Percentiles rank a stretch among this genome's conserved stretches.
Evolutionary conservation across 129 eudicot species (phyloP).

Genomic region (Chrysanthemum makinoi): DNA sequence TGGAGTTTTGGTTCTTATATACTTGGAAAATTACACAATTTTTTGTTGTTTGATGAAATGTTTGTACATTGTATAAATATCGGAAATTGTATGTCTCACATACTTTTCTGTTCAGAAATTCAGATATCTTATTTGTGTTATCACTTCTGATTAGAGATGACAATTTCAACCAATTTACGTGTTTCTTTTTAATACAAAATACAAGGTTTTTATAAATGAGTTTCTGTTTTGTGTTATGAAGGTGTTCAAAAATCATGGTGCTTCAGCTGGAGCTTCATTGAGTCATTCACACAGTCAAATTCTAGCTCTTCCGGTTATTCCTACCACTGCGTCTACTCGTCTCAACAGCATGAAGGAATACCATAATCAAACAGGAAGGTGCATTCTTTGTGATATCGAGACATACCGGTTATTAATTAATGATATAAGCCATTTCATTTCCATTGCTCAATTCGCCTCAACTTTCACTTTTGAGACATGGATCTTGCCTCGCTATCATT

Average conservation of each 20-base stretch:
- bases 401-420: conserved; percentile 42
- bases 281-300: conserved; percentile 99
- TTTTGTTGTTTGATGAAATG: too few relatives aligned
- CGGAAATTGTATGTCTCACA: too few relatives aligned
- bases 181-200: too few relatives aligned
- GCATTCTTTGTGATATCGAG: conserved; percentile 63
- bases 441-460: conserved; percentile 85
- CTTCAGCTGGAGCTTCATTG: conserved; percentile 97
- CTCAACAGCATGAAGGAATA: conserved; percentile 70
- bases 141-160: too few relatives aligned
- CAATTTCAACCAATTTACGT: too few relatives aligned
- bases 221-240: conserved; percentile 28
- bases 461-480: conserved; percentile 82
- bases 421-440: conserved; percentile 61
- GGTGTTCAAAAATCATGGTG: conserved; percentile 98
- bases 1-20: too few relatives aligned
- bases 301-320: conserved; percentile 79
- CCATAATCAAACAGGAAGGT: conserved; percentile 69
- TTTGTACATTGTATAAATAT: too few relatives aligned
- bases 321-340: conserved; percentile 58
- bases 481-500: conserved; percentile 81
- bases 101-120: too few relatives aligned
- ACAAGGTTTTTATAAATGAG: not conserved
- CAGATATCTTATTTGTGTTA: too few relatives aligned
- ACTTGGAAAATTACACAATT: too few relatives aligned